phyloP scores from a whole-genome alignment of 2,329 filamentous ascomycete genomes.

The Claviceps citrina region DNA sequence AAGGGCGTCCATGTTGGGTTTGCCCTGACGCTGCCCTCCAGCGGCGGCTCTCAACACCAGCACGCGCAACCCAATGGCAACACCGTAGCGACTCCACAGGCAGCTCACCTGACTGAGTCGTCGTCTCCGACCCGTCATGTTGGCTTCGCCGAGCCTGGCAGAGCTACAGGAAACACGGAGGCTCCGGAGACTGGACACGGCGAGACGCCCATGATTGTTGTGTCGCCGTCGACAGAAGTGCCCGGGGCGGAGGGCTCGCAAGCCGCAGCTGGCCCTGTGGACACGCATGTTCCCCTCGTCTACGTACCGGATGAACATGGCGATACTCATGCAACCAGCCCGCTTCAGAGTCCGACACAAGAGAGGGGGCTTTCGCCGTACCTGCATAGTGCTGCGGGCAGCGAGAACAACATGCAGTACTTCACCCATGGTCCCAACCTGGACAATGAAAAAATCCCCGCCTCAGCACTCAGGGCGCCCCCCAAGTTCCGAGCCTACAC shows the following conservation, averaged over 20 bases:
- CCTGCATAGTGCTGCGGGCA: constrained; percentile 7
- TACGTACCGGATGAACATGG: constrained; percentile 3
- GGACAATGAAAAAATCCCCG: constrained; percentile 28
- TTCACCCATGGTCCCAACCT: constrained; percentile 18
- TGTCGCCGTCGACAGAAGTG: not conserved
- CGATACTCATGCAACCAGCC: constrained; percentile 1
- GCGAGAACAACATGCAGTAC: constrained; percentile 11
- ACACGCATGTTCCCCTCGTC: constrained; percentile 5
- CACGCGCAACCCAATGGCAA: not conserved
- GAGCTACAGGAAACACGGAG: constrained; percentile 6
- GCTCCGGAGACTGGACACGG: not conserved
- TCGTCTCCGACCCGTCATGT: constrained; percentile 26
- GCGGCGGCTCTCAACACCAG: not conserved
- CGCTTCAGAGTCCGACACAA: constrained; percentile 1
- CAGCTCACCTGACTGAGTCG: constrained; percentile 7
- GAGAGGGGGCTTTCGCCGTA: constrained; percentile 2
- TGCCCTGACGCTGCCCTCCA: constrained; percentile 7
- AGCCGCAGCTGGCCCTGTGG: not conserved
- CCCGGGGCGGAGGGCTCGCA: not conserved
- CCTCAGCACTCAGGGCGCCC: constrained; percentile 18
- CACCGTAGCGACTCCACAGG: constrained; percentile 4
- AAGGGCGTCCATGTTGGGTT: constrained; percentile 20
- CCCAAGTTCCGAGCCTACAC: constrained; percentile 46
- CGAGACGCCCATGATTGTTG: not conserved
- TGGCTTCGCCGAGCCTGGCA: constrained; percentile 31